Conservation (phyloP, 148 eudicot species). For the Rhododendron griersonianum region DNA sequence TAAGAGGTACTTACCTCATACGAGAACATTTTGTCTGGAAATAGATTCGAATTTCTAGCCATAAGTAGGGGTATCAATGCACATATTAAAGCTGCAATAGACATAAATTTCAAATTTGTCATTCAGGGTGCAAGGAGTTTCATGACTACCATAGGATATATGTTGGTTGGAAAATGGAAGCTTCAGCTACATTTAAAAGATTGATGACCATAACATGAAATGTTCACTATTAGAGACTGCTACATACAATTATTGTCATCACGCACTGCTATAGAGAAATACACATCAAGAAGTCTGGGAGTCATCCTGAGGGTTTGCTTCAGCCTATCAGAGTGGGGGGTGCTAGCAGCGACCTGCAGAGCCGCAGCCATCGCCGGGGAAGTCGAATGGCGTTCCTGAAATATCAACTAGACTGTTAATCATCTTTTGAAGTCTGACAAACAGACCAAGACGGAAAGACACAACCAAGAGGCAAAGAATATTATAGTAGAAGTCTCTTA, state of each 20-base stretch:
- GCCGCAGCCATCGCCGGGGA: constrained; percentile 82
- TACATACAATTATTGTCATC: constrained; percentile 76
- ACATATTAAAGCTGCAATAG: constrained; percentile 74
- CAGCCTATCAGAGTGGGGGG: constrained; percentile 70
- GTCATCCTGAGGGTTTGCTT: constrained; percentile 73
- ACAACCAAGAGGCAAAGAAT: not conserved
- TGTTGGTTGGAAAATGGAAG: not conserved
- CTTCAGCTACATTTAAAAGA: not conserved
- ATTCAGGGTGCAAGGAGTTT: not conserved
- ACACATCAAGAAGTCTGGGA: constrained; percentile 81
- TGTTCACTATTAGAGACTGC: not conserved
- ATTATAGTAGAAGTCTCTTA: not conserved
- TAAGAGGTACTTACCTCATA: constrained; percentile 57
- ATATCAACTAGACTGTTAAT: constrained; percentile 19
- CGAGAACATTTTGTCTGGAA: constrained; percentile 68
- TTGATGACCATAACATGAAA: not conserved
- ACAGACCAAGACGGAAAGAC: not conserved
- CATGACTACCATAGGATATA: not conserved
- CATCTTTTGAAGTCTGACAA: not conserved
- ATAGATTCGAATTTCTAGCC: constrained; percentile 69
- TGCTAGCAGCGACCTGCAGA: constrained; percentile 59
- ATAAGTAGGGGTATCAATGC: constrained; percentile 86
- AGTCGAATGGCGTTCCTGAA: constrained; percentile 93
- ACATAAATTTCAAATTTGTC: not conserved
- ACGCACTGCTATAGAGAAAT: constrained; percentile 69